phyloP scores from a whole-genome alignment of 306 rosid genomes.

The Neltuma alba region DNA sequence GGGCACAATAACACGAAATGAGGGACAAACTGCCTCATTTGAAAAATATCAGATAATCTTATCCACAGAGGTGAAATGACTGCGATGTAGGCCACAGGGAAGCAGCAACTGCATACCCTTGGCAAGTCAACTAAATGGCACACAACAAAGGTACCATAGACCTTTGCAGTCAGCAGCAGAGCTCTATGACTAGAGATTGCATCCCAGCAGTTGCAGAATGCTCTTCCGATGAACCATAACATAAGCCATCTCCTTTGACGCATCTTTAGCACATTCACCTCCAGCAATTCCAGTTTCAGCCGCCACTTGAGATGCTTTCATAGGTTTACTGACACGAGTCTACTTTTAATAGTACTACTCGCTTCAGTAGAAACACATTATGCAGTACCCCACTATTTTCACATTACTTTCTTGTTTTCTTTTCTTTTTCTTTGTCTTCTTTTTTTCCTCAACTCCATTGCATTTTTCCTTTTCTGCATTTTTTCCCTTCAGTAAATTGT shows the following conservation, averaged over 20 bases:
- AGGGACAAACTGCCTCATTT: not conserved
- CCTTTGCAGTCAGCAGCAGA: slow-evolving; percentile 56
- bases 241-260: slow-evolving; percentile 56
- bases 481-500: slow-evolving; percentile 35
- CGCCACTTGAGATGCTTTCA: slow-evolving; percentile 44
- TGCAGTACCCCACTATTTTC: slow-evolving; percentile 2
- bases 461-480: slow-evolving; percentile 30
- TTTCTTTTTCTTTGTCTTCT: not conserved
- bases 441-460: slow-evolving; percentile 11
- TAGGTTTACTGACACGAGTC: slow-evolving; percentile 33
- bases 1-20: not conserved
- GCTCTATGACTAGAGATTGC: slow-evolving; percentile 56
- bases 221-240: slow-evolving; percentile 49
- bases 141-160: slow-evolving; percentile 45
- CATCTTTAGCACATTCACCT: slow-evolving; percentile 43
- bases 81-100: slow-evolving; percentile 43
- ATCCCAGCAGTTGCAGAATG: slow-evolving; percentile 53
- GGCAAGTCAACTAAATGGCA: slow-evolving; percentile 41
- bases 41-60: not conserved
- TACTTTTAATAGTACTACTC: slow-evolving; percentile 22
- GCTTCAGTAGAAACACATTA: not conserved
- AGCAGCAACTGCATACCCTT: slow-evolving; percentile 54
- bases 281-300: slow-evolving; percentile 49
- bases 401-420: slow-evolving; percentile 24
- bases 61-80: slow-evolving; percentile 31